These are phyloP conservation scores for Dalbergia oliveri DNA, from an alignment of 306 rosid species.

Conservation along the genomic window DNA sequence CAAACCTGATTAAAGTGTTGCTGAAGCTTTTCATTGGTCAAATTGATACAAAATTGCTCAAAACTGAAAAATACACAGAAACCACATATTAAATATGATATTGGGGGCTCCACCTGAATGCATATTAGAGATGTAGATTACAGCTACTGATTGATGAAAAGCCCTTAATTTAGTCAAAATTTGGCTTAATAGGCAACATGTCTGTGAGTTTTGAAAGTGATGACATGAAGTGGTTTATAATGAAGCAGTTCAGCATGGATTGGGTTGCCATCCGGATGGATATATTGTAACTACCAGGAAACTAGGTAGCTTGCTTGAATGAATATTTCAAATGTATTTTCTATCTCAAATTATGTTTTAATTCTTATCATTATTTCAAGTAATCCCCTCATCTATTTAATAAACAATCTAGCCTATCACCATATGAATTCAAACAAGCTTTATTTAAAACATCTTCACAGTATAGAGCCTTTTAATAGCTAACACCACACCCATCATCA, in stretches of 20 bases:
- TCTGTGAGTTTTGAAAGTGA: constrained; percentile 19
- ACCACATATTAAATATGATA: constrained; percentile 33
- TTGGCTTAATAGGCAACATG: constrained; percentile 29
- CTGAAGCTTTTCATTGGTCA: constrained; percentile 99
- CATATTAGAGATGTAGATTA: constrained; percentile 31
- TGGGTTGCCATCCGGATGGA: constrained; percentile 9
- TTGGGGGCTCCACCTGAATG: constrained; percentile 3
- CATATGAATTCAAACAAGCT: neutral
- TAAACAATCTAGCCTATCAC: neutral
- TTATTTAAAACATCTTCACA: neutral
- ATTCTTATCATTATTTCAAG: neutral
- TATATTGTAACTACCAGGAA: neutral
- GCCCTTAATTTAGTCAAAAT: constrained; percentile 11
- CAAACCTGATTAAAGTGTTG: constrained; percentile 99
- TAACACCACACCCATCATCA: neutral
- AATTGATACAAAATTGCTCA: constrained; percentile 98
- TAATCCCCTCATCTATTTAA: neutral
- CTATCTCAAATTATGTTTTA: neutral
- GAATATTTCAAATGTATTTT: too few species aligned
- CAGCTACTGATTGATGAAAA: constrained; percentile 21
- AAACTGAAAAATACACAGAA: constrained; percentile 67
- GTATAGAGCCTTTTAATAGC: neutral
- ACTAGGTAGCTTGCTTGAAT: too few species aligned
- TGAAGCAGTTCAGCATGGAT: constrained; percentile 2
- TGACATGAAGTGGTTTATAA: neutral